phyloP scores from a whole-genome alignment of 1,139 yeast genomes.

The Hyphopichia khmerensis region DNA sequence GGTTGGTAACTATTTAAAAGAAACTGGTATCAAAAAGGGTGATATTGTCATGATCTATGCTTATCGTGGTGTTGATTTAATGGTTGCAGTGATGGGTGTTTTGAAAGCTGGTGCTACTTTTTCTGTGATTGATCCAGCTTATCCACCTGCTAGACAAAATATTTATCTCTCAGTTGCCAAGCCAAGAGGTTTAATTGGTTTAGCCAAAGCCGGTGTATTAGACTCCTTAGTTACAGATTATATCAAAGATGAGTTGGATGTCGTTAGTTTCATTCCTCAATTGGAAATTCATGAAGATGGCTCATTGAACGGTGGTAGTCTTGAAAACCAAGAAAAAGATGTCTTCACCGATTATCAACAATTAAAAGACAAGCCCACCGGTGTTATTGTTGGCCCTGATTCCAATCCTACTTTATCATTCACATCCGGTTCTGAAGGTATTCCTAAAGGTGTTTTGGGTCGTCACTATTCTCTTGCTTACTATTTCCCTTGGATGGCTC shows the following conservation, averaged over 20 bases:
- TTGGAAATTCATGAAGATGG: slow-evolving; percentile 79
- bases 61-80: slow-evolving; percentile 93
- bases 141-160: slow-evolving; percentile 97
- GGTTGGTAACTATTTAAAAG: slow-evolving; percentile 83
- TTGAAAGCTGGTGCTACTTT: slow-evolving; percentile 98
- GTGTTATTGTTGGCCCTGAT: slow-evolving; percentile 96
- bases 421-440: slow-evolving; percentile 98
- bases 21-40: slow-evolving; percentile 81
- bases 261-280: slow-evolving; percentile 72
- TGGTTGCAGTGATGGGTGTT: slow-evolving; percentile 97
- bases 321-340: slow-evolving; percentile 37
- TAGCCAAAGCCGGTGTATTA: slow-evolving; percentile 84
- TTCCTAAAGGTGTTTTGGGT: slow-evolving; percentile 98
- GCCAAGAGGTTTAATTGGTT: slow-evolving; percentile 86
- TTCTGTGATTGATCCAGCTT: slow-evolving; percentile 97
- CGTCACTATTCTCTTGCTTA: slow-evolving; percentile 96
- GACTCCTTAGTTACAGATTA: slow-evolving; percentile 76
- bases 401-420: slow-evolving; percentile 94
- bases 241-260: slow-evolving; percentile 66
- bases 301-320: slow-evolving; percentile 59
- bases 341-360: slow-evolving; percentile 47
- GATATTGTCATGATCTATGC: slow-evolving; percentile 98
- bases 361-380: slow-evolving; percentile 60
- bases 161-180: slow-evolving; percentile 89
- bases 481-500: slow-evolving; percentile 98